Percentiles rank a stretch among this genome's conserved stretches.
phyloP scores from a whole-genome alignment of 1,284 basidiomycete genomes.

The Xerocomus amazonicus region DNA sequence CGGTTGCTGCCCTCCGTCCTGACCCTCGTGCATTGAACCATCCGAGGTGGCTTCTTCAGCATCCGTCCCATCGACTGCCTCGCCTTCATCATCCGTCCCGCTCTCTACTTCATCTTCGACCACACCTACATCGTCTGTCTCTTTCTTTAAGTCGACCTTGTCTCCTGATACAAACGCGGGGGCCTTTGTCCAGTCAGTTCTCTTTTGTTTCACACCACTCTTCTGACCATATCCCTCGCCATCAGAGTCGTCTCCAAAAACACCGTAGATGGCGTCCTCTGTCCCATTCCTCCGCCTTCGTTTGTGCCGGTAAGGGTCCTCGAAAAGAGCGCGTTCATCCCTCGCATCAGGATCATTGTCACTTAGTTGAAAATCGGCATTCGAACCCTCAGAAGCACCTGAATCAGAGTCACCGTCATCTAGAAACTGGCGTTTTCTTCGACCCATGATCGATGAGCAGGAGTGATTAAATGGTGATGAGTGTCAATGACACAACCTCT shows the following conservation, averaged over 20 bases:
- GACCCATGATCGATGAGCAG: constrained; percentile 58
- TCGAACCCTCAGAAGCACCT: constrained; percentile 57
- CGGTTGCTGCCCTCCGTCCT: constrained; percentile 45
- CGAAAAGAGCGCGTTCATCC: constrained; percentile 76
- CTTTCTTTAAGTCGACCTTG: constrained; percentile 46
- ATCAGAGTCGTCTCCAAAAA: constrained; percentile 77
- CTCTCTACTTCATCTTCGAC: constrained; percentile 36
- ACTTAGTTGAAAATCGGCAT: constrained; percentile 44
- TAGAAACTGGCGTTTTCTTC: constrained; percentile 75
- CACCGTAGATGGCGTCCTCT: constrained; percentile 78
- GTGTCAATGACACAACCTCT: constrained; percentile 10
- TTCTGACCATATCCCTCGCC: constrained; percentile 44
- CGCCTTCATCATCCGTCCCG: constrained; percentile 44
- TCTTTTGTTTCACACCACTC: constrained; percentile 33
- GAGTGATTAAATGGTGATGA: constrained; percentile 1
- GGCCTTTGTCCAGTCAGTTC: constrained; percentile 71
- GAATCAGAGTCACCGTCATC: constrained; percentile 71
- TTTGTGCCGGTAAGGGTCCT: constrained; percentile 74
- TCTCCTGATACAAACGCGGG: constrained; percentile 70
- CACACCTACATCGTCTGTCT: constrained; percentile 42
- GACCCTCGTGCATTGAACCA: constrained; percentile 35
- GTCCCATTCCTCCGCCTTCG: constrained; percentile 64
- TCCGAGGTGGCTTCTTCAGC: constrained; percentile 32
- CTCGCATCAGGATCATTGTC: constrained; percentile 66
- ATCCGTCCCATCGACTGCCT: constrained; percentile 20